Base-by-base conservation (phyloP, 2,329 filamentous ascomycete genomes). In the Curvularia spicifera region DNA sequence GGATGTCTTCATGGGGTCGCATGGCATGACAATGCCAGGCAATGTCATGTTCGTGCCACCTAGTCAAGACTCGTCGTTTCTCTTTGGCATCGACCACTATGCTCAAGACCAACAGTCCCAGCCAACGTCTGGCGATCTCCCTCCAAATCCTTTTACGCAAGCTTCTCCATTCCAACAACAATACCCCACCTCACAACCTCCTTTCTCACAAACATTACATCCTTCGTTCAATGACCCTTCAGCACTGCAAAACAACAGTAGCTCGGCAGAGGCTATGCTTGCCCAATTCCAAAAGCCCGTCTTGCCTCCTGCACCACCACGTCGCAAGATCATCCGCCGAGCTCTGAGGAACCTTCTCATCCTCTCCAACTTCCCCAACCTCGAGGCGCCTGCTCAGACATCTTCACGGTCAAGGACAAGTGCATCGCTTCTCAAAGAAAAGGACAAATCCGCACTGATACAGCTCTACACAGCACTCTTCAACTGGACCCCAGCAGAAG, bases 291-390 rank as follows among this genome's bases (percentile, higher is more conserved):
- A 71, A 53, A 60, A 57, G 10, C 67, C 58, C 4, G 57, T 66
- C 31, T 18, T 60, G 9, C 65, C 63, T 4, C 68, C 68, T 8
- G 48, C 59, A 5, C 72, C 66, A n/a, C 69, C 67, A 1, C 67
- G 68, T 10, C 67, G 65, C 35, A 75, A 71, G 53, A 67, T 79
- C 13, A 79, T 82, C 60, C 82, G 81, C 68, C 75, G 84, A 29
- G 83, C 83, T 9, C 82, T 83, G 18, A 82, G 85, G 29, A 84
- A 84, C 52, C 79, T 88, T 9, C 78, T 88, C 5, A 84, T 86
- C 51, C 80, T 91, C 10, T 80, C 76, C 9, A 76, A 78, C 8
- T 73, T 74, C 57, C 69, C 75, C 26, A 70, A 76, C 40, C 72
- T 76, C 68, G 85, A 65, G 81, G 83, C 56, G 64, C 65, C 65